phyloP scores from a whole-genome alignment of 176 grass and related monocot species.

The Ampelocalamus luodianensis region DNA sequence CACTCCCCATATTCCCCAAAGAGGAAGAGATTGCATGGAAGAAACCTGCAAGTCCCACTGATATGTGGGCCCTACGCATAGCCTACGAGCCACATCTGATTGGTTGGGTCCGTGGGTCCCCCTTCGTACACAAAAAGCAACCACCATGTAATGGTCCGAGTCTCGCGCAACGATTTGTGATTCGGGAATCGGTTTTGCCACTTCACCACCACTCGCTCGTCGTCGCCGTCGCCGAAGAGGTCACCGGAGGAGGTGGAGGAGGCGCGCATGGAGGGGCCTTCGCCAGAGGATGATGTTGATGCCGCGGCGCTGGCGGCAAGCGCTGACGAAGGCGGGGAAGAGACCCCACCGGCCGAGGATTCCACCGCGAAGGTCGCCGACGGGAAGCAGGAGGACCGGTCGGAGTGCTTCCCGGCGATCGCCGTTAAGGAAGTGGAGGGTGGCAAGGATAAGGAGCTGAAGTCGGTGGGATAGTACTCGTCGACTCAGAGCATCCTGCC shows the following conservation, averaged over 20 bases:
- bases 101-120: neutral
- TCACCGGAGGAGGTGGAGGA: neutral
- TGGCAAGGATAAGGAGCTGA: neutral
- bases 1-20: neutral
- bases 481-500: no score
- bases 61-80: neutral
- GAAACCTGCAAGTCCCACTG: neutral
- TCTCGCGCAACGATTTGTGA: neutral
- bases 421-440: neutral
- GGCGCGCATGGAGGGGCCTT: constrained; percentile 12
- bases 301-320: neutral
- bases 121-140: neutral
- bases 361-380: neutral
- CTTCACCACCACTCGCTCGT: no score
- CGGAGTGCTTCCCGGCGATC: neutral
- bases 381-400: neutral
- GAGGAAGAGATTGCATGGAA: neutral
- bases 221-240: no score
- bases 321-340: neutral
- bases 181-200: no score
- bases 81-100: neutral
- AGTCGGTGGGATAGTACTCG: no score
- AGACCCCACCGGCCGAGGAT: neutral
- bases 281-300: neutral
- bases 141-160: neutral